Evolutionary conservation across 139 green algal genomes (phyloP), one percentile per base, ranked within the genome.

Genomic region (Auxenochlorella protothecoides): DNA sequence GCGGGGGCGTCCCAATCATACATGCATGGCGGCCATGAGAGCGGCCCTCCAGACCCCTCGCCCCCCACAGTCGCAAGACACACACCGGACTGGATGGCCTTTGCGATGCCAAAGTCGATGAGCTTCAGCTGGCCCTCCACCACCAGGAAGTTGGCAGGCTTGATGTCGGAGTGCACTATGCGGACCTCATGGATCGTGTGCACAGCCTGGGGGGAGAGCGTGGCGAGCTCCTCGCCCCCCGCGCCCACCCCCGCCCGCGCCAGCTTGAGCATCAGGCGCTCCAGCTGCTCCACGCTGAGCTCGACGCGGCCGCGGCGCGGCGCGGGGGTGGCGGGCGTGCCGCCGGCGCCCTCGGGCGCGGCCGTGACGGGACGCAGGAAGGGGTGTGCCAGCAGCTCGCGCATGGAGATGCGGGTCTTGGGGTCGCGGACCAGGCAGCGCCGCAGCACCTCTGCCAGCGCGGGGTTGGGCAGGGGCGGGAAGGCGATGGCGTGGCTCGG

Each of bases 101-200:
- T 96, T 66, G 93, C 93, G 75, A 98, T 98, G 76, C 93, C 93
- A 85, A 98, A 98, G 80, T 98, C 93, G 64, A 98, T 98, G 5
- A 98, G 91, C 88, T 97, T 97, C 13, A 98, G 89, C 78, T 90
- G 84, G 11, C 93, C 93, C 85, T 95, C 87, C 60, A 98, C 93
- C 77, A 98, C 80, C 67, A 98, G 76, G 79, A 98, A 98, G 84
- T 98, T 96, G 71, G 90, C 93, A 0, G 93, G 93, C 85, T 98
- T 98, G 7, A 98, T 85, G 80, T 98, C 93, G 6, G 81, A 89
- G 83, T 98, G 93, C 69, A 98, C 93, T 66, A 98, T 98, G 59
- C 90, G 85, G 73, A 86, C 83, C 55, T 91, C 85, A 78, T 98
- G 93, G 62, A 98, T 97, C 54, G 80, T 93, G 62, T 89, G 69